These are phyloP conservation scores for Debaryomyces maramus DNA, from an alignment of 805 yeast genomes.

Conservation along the genomic window DNA sequence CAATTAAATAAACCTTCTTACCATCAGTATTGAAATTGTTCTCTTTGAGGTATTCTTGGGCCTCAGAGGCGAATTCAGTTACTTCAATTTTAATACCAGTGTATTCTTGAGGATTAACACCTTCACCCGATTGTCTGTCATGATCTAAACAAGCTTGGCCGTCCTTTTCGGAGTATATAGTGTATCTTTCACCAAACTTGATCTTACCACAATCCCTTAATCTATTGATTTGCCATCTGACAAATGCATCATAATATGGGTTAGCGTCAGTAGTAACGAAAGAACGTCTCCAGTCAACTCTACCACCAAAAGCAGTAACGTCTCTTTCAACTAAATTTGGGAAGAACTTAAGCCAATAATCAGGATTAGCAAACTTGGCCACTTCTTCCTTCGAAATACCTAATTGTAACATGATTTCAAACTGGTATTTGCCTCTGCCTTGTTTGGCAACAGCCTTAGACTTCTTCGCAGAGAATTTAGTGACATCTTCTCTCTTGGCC, in stretches of 20 bases:
- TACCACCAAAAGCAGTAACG: constrained; percentile 80
- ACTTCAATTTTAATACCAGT: constrained; percentile 85
- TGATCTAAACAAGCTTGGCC: constrained; percentile 99
- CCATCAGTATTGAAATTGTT: constrained; percentile 46
- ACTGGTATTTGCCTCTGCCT: constrained; percentile 93
- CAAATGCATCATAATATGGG: constrained; percentile 91
- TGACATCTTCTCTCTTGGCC: constrained; percentile 60
- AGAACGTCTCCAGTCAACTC: constrained; percentile 98
- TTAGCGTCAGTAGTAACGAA: constrained; percentile 93
- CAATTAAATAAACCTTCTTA: constrained; percentile 79
- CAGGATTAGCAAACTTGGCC: constrained; percentile 86
- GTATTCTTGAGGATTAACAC: constrained; percentile 95
- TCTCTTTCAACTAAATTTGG: constrained; percentile 86
- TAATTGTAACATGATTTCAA: constrained; percentile 92
- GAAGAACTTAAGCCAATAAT: constrained; percentile 86
- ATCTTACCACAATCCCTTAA: constrained; percentile 84
- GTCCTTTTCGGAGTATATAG: constrained; percentile 95
- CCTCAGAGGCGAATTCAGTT: constrained; percentile 54
- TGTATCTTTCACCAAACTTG: constrained; percentile 97
- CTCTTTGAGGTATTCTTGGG: constrained; percentile 50
- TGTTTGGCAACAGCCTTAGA: constrained; percentile 92
- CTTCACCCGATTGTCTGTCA: constrained; percentile 96
- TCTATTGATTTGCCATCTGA: constrained; percentile 94
- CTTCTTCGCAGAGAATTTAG: constrained; percentile 90
- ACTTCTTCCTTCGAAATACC: constrained; percentile 87